phyloP scores from a whole-genome alignment of 345 rosid genomes.

The Erodium maritimum region DNA sequence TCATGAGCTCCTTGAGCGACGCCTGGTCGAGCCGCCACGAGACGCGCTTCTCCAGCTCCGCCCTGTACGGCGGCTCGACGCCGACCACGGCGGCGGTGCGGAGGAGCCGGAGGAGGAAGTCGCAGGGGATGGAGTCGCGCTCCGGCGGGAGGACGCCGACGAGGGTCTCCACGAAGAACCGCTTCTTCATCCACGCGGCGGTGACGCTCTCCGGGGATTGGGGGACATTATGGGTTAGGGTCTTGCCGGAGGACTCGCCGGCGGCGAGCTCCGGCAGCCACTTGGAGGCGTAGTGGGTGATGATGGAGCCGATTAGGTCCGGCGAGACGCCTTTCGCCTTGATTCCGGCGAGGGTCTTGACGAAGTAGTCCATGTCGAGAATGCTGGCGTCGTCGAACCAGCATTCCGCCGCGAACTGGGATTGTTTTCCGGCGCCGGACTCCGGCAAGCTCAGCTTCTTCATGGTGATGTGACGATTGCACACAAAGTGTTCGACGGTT shows the following conservation, averaged over 20 bases:
- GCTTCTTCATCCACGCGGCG: constrained; percentile 55
- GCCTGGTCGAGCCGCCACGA: constrained; percentile 86
- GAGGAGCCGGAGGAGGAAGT: constrained; percentile 74
- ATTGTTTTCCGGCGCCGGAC: constrained; percentile 22
- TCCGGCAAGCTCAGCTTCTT: constrained; percentile 28
- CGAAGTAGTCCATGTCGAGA: constrained; percentile 70
- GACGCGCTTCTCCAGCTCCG: constrained; percentile 60
- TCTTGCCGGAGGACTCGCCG: constrained; percentile 11
- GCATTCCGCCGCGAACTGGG: constrained; percentile 20
- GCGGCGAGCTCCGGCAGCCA: constrained; percentile 70
- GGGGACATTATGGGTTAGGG: too few relatives aligned
- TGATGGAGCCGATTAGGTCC: constrained; percentile 70
- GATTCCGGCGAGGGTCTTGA: constrained; percentile 54
- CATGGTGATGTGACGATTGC: constrained; percentile 12
- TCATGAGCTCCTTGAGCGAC: constrained; percentile 71
- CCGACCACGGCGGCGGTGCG: constrained; percentile 70
- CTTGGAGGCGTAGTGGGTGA: constrained; percentile 69
- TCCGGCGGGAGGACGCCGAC: constrained; percentile 80
- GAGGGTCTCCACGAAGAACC: constrained; percentile 62
- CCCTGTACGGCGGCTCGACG: constrained; percentile 35
- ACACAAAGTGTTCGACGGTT: too few relatives aligned
- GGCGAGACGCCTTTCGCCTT: constrained; percentile 77
- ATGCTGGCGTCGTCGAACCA: constrained; percentile 71
- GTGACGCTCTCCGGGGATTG: constrained; percentile 51
- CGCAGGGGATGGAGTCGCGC: constrained; percentile 66